phyloP scores from a whole-genome alignment of 2,329 filamentous ascomycete species.

The Monosporascus sp. region DNA sequence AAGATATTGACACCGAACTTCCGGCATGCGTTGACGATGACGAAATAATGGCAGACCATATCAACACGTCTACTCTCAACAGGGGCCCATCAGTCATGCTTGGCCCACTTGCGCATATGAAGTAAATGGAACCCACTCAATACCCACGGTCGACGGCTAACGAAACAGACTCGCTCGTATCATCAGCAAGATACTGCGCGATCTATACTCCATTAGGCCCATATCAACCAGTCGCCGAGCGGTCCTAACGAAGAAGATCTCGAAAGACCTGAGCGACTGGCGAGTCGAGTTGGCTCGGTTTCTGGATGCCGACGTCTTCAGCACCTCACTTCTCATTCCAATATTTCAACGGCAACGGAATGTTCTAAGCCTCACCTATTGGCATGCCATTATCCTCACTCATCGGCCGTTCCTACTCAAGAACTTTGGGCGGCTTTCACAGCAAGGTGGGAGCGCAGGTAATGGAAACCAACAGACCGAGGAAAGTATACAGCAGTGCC shows the following conservation, averaged over 20 bases:
- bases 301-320: slow-evolving; percentile 31
- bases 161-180: slow-evolving; percentile 17
- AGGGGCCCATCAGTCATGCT: slow-evolving; percentile 26
- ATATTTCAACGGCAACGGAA: slow-evolving; percentile 37
- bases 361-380: slow-evolving; percentile 36
- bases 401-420: slow-evolving; percentile 33
- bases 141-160: not conserved
- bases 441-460: slow-evolving; percentile 3
- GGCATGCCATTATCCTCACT: slow-evolving; percentile 36
- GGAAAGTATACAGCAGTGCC: slow-evolving; percentile 16
- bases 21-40: slow-evolving; percentile 29
- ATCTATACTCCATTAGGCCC: slow-evolving; percentile 31
- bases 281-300: slow-evolving; percentile 29
- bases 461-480: slow-evolving; percentile 7
- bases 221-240: slow-evolving; percentile 21
- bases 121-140: slow-evolving; percentile 15
- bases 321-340: slow-evolving; percentile 28
- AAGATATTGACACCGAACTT: slow-evolving; percentile 59
- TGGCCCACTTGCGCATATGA: slow-evolving; percentile 30
- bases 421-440: slow-evolving; percentile 25
- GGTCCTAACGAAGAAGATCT: slow-evolving; percentile 23
- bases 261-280: slow-evolving; percentile 30
- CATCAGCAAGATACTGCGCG: slow-evolving; percentile 28
- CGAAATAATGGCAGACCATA: not conserved
- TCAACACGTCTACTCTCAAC: not conserved